phyloP scores from a whole-genome alignment of 2,329 filamentous ascomycete genomes.

The Parafenestella ontariensis region DNA sequence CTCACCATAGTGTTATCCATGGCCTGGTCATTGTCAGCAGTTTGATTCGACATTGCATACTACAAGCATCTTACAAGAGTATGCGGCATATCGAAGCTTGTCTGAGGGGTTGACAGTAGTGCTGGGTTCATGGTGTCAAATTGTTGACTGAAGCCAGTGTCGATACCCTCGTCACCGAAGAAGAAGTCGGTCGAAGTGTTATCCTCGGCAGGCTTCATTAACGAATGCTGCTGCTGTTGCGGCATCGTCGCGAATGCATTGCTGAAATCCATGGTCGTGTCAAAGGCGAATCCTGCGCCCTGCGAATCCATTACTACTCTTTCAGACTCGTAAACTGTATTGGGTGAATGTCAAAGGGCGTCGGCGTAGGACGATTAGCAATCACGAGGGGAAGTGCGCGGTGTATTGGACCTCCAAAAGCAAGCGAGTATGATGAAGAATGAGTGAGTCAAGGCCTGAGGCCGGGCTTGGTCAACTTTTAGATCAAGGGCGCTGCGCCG shows the following conservation, averaged over 20 bases:
- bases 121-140: constrained; percentile 27
- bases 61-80: constrained; percentile 34
- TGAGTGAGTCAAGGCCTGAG: constrained; percentile 44
- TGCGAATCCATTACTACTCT: constrained; percentile 29
- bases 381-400: constrained; percentile 23
- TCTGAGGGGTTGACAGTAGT: constrained; percentile 29
- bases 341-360: constrained; percentile 30
- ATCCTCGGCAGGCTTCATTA: constrained; percentile 39
- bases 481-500: constrained; percentile 31
- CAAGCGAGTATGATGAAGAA: constrained; percentile 36
- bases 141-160: constrained; percentile 27
- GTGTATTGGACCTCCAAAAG: constrained; percentile 22
- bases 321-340: constrained; percentile 14
- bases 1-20: constrained; percentile 45
- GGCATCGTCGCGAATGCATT: constrained; percentile 31
- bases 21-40: constrained; percentile 22
- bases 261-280: constrained; percentile 41
- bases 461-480: constrained; percentile 31
- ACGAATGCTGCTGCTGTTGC: constrained; percentile 24
- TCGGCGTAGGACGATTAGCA: constrained; percentile 21
- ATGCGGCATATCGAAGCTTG: constrained; percentile 34
- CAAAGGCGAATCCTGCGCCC: constrained; percentile 43
- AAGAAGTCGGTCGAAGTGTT: constrained; percentile 40
- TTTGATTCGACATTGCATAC: background rate
- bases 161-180: constrained; percentile 45